Base-by-base conservation (phyloP, 2,329 filamentous ascomycete genomes). In the Fusarium devonianum region DNA sequence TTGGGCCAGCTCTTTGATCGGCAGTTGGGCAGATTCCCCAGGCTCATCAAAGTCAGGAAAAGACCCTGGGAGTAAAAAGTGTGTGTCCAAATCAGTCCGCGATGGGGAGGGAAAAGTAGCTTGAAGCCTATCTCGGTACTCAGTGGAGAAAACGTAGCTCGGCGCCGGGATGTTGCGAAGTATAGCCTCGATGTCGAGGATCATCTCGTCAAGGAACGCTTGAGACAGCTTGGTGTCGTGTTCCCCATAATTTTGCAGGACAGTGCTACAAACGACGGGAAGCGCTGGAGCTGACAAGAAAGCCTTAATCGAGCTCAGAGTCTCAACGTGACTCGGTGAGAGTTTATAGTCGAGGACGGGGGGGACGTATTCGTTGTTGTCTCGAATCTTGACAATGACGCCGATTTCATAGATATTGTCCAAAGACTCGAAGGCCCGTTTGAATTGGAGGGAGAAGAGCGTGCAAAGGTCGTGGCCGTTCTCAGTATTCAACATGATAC, bases 181-280 rank as follows among this genome's bases (percentile, higher is more conserved):
- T 16, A 70, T 60, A 12, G 69, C 69, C 34, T 65, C 55, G 36
- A 71, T 49, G 42, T 71, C 69, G 33, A 69, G 53, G 16, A 67
- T 43, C 18, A 71, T 54, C 11, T 30, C 45, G 30, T 69, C 60
- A 18, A 69, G 38, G 29, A 68, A 62, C n/a, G 58, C 41, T 21
- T 53, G 40, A 7, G 67, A 62, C 21, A 69, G 30, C 12, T 48
- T 35, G 10, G 49, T 36, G 5, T 49, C 18, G 13, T 21, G 25
- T 32, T 49, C 40, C 30, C 26, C 40, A 39, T 49, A 34, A 26
- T 54, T 28, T 10, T 41, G 37, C 8, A 71, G 51, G 21, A 71
- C 48, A 12, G 50, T 43, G 13, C 60, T 56, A 41, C 66, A 67
- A n/a, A 68, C 53, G 13, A 53, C 34, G 4, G 59, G 49, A 4